Percentiles rank a stretch among this genome's conserved stretches.
Conservation (phyloP, 169 alveolate species). For the Plasmodium inui region DNA sequence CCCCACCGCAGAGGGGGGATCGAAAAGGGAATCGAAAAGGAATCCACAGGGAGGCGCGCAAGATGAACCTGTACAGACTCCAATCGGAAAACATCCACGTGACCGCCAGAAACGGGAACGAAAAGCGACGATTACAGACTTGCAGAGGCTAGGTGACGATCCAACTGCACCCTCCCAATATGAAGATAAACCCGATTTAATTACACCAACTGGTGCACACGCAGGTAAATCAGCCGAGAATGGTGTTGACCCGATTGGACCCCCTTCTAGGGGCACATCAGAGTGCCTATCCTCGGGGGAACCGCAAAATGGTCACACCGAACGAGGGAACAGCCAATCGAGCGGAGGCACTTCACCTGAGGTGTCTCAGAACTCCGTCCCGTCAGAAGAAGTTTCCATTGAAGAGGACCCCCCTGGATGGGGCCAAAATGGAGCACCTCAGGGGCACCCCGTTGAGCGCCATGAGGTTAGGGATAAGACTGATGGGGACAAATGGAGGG, state of each 20-base stretch:
- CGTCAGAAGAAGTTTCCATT: neutral
- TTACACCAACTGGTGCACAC: neutral
- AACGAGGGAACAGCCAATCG: neutral
- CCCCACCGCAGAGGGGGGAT: neutral
- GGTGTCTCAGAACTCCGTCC: neutral
- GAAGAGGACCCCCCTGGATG: neutral
- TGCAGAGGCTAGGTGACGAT: neutral
- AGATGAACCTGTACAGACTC: neutral
- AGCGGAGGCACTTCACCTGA: neutral
- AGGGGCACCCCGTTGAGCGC: neutral
- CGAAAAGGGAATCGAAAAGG: neutral
- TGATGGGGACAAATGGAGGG: neutral
- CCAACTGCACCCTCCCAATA: neutral
- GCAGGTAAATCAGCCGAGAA: neutral
- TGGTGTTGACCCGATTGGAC: neutral
- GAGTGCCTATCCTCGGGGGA: neutral
- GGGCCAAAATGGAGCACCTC: neutral
- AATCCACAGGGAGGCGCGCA: neutral
- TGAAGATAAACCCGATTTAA: neutral
- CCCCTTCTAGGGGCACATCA: neutral
- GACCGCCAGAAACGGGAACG: neutral
- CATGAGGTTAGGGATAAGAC: neutral
- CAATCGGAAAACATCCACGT: neutral
- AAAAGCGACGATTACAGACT: neutral
- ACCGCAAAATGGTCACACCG: neutral